phyloP scores from a whole-genome alignment of 2,329 filamentous ascomycete genomes.

The Botrytis elliptica region DNA sequence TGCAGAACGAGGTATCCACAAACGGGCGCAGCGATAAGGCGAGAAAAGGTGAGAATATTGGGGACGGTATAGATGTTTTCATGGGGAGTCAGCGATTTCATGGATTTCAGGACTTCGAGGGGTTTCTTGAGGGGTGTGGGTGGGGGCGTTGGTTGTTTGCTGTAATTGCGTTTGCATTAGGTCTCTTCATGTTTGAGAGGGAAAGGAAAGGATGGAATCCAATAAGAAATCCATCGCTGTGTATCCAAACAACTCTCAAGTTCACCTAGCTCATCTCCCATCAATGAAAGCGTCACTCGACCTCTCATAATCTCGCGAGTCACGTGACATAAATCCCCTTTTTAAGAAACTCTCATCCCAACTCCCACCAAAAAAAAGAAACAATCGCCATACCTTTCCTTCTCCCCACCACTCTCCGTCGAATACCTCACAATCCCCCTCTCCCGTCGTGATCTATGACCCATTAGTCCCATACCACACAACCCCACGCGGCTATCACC shows the following conservation, averaged over 20 bases:
- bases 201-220: not conserved
- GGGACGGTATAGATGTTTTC: conserved; percentile 98
- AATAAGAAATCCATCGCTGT: not conserved
- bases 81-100: conserved; percentile 47
- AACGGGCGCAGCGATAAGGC: conserved; percentile 76
- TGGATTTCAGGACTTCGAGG: conserved; percentile 31
- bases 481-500: not conserved
- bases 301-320: fast-evolving
- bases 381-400: not conserved
- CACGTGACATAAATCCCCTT: not conserved
- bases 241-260: not conserved
- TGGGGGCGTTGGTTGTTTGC: not conserved
- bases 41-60: conserved; percentile 85
- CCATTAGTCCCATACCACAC: not conserved
- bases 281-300: not conserved
- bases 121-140: conserved; percentile 25
- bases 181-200: not conserved
- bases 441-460: not conserved
- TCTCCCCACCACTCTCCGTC: not conserved
- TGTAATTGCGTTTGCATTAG: not conserved
- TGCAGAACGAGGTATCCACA: conserved; percentile 88
- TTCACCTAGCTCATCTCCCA: not conserved
- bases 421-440: not conserved
- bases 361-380: not conserved
- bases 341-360: not conserved